Evolutionary conservation across 352 stramenopile genomes (phyloP), one percentile per base, ranked within the genome.

Genomic region (Albugo laibachii): DNA sequence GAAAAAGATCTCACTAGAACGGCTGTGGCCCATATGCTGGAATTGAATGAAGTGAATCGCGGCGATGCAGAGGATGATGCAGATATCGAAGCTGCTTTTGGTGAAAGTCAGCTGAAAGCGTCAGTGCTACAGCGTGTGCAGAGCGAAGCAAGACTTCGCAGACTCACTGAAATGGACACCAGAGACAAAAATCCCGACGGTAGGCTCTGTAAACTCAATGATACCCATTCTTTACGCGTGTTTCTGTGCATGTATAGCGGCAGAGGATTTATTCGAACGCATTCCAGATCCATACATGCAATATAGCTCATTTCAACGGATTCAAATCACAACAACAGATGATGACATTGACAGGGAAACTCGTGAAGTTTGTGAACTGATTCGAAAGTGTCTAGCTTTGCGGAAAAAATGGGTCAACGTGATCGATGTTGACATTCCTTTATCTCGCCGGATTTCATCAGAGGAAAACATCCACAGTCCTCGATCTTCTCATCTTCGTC

Each of bases 221-320:
- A 48, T 21, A 37, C 43, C 3, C n/a, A n/a, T n/a, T 35, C 39
- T 21, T 35, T 2, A 48, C 43, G n/a, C 6, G 20, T 10, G 11
- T 24, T 20, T 48, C 19, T 18, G 8, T 42, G 15, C 43, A 42
- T 37, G 4, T 24, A 14, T 24, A 59, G 59, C 58, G 37, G 42
- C 59, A 14, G 55, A 61, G n/a, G 68, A 76, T 45, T 58, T 92
- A 16, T 92, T 92, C 54, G 73, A 92, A 48, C 66, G 55, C 36
- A 65, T 88, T 16, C 78, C 75, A 8, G 75, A 83, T 59, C 78
- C 78, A 14, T 92, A 88, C 58, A 68, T 66, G 1, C 58, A 88
- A 47, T 31, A 65, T 36, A 69, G 57, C 45, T 58, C 61, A 14
- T 92, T 81, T 57, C 71, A 88, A 55, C 74, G 74, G 43, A 83